Evolutionary conservation across 2,329 filamentous ascomycete species (phyloP), one percentile per base, ranked within the genome.

Genomic region (Blumeria hordei): DNA sequence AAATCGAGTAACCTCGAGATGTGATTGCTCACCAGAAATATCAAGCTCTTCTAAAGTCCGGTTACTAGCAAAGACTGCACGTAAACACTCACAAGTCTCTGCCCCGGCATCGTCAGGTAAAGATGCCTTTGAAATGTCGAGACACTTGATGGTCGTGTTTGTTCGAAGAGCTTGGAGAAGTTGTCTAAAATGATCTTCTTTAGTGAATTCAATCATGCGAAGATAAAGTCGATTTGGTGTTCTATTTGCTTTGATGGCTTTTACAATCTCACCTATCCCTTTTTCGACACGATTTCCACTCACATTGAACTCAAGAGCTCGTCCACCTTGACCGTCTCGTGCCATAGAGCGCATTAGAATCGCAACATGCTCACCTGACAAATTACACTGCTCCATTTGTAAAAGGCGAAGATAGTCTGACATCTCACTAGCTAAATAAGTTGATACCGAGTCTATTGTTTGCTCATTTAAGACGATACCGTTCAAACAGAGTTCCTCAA

Each of bases 91-190:
- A 61, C 79, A 83, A 0, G 81, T 85, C 56, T 82, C 78, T 9
- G 76, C 74, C 8, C 77, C 75, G 3, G 81, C 81, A 63, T 85
- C 81, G 55, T 78, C 79, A 12, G 81, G 81, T 21, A 85, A 69
- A 0, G 80, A 83, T 1, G 78, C 78, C 59, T 82, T 80, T 1
- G 81, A 84, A 32, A 85, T 78, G 64, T 85, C 81, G 14, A 85
- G 67, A 60, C 75, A 78, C 52, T 71, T 72, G 52, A 84, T 74
- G 0, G 77, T 78, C 16, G 69, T 77, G 62, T 85, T 85, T 44
- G 69, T 69, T 5, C 74, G 73, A 52, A 85, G 62, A 1, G 81
- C 80, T 57, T 75, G 68, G 6, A 84, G 70, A 51, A 85, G 68
- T 56, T 77, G 72, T 37, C 77, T 73, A 59, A 85, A 85, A 39